phyloP scores from a whole-genome alignment of 108 stramenopile genomes.

The Stephanodiscus minutulus region DNA sequence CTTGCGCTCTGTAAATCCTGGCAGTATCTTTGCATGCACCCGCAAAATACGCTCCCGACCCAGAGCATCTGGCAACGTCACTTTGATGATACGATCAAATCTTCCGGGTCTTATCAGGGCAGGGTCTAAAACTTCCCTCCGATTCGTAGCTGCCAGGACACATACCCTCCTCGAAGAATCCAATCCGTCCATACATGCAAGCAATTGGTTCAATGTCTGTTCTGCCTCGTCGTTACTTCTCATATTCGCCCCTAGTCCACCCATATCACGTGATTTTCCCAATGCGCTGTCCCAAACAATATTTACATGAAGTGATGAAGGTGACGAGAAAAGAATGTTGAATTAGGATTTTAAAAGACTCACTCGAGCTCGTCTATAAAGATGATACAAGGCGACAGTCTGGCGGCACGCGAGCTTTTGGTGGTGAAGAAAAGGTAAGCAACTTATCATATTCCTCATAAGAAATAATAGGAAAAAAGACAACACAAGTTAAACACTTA shows the following conservation, averaged over 20 bases:
- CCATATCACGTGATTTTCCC: slow-evolving; percentile 76
- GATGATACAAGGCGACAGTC: slow-evolving; percentile 76
- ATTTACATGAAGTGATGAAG: neutral
- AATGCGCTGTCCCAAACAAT: slow-evolving; percentile 45
- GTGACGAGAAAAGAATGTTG: neutral
- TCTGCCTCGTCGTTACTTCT: slow-evolving; percentile 85
- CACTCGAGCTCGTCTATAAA: slow-evolving; percentile 88
- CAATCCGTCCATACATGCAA: slow-evolving; percentile 90
- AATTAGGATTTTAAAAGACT: neutral
- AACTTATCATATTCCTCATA: too few relatives aligned
- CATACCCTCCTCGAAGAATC: slow-evolving; percentile 71
- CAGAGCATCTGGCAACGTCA: slow-evolving; percentile 77
- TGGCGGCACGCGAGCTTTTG: slow-evolving; percentile 41
- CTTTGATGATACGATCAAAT: slow-evolving; percentile 92
- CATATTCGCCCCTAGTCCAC: slow-evolving; percentile 46
- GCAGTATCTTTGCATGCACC: slow-evolving; percentile 83
- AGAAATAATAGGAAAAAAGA: too few relatives aligned
- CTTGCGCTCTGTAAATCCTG: slow-evolving; percentile 72
- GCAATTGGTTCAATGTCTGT: slow-evolving; percentile 86
- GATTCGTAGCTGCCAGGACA: slow-evolving; percentile 90
- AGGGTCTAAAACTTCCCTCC: slow-evolving; percentile 83
- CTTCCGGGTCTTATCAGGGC: slow-evolving; percentile 92
- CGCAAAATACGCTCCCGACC: slow-evolving; percentile 85
- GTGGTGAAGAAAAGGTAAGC: too few relatives aligned
- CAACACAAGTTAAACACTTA: slow-evolving; percentile 10